Evolutionary conservation across 2,329 filamentous ascomycete genomes (phyloP), one percentile per base, ranked within the genome.

Genomic region (Fusarium burgessii): DNA sequence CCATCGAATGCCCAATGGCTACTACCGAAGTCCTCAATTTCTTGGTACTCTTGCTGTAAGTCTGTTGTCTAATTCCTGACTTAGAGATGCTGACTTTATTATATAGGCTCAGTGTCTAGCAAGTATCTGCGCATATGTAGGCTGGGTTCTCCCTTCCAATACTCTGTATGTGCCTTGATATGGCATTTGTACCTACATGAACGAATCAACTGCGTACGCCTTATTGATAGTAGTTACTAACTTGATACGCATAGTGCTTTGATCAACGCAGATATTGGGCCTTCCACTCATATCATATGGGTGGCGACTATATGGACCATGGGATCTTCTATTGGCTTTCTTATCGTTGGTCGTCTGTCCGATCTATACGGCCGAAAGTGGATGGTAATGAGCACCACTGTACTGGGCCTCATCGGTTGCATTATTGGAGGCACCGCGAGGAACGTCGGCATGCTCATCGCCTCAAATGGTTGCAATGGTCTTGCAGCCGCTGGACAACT

Each of bases 301-400:
- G 77, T 78, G 8, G 74, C 78, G 13, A 80, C 77, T 27, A 76
- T 79, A 58, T 83, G 79, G 78, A 81, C 80, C 4, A 75, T 84
- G 61, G 81, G 80, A 15, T 76, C 74, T n/a, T 79, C 78, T 49
- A 77, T 83, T 55, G 80, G 80, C 23, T 82, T 82, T 63, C 75
- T 83, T 61, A 73, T 85, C 14, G 76, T 82, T 33, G 83, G 83
- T 42, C 80, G 83, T 14, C 75, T 85, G 3, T 81, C 79, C 5
- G 81, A 84, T 70, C 77, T 84, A 29, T 84, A 82, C 54, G 83
- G 83, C 18, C 80, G 82, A 33, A 79, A 82, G 63, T 83, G 80
- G 78, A 78, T 82, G 66, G 78, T 81, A 12, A 76, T 84, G 38
- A 74, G 71, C 49, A 77, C 76, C 11, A 78, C 72, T 12, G 27